Percentiles rank a stretch among this genome's conserved stretches.
Evolutionary conservation across 768 basidiomycete genomes (phyloP).

Genomic region (Dictyophora rubrovolvata): DNA sequence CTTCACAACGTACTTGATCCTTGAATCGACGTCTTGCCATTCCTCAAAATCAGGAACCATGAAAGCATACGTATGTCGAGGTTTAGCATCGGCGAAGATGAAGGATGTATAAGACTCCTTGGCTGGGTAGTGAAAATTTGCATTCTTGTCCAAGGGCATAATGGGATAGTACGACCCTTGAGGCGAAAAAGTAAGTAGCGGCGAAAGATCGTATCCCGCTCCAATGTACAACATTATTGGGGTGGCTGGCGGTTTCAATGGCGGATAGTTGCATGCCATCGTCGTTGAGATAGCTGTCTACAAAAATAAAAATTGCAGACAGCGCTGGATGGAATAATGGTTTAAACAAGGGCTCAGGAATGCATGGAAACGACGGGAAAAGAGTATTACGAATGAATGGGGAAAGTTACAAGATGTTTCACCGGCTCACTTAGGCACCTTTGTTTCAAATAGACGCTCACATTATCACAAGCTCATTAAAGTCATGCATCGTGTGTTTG

Average conservation of each 20-base stretch:
- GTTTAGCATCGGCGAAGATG: conserved; percentile 8
- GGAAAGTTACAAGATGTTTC: too few relatives aligned
- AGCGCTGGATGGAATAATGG: neutral
- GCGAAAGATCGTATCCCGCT: conserved; percentile 9
- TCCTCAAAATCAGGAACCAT: conserved; percentile 7
- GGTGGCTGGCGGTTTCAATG: neutral
- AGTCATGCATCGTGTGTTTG: too few relatives aligned
- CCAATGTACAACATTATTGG: conserved; percentile 7
- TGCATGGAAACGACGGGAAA: too few relatives aligned
- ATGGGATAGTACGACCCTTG: conserved; percentile 1
- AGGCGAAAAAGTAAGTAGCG: conserved; percentile 5
- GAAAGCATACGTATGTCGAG: conserved; percentile 3
- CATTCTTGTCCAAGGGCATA: neutral
- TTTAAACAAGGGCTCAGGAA: too few relatives aligned
- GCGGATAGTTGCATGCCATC: neutral
- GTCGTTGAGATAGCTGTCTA: neutral
- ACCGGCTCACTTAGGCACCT: too few relatives aligned
- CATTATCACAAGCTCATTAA: too few relatives aligned
- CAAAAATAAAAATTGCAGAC: neutral
- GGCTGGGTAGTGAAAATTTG: neutral
- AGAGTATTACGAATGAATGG: too few relatives aligned
- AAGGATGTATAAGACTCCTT: conserved; percentile 7
- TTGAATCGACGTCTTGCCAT: neutral
- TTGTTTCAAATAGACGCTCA: too few relatives aligned
- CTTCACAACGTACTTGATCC: conserved; percentile 1